A percentile compares a stretch with the other conserved stretches of the same genome.
Evolutionary conservation across 148 eudicot species (phyloP).

Genomic region (Persicaria maculosa): DNA sequence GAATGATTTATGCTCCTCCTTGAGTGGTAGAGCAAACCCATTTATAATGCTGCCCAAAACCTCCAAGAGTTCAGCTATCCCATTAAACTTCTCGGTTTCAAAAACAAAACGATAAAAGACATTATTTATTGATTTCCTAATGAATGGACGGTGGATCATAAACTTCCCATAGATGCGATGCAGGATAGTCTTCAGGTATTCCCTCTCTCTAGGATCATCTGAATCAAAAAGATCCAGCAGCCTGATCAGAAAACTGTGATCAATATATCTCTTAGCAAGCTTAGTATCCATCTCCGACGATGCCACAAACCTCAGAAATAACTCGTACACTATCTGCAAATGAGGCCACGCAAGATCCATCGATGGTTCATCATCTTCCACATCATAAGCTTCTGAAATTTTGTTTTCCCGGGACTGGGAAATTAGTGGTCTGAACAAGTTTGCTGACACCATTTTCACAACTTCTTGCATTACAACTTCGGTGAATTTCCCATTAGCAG

Average conservation of each 20-base stretch:
- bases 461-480: slow-evolving; percentile 53
- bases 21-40: slow-evolving; percentile 77
- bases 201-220: slow-evolving; percentile 81
- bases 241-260: slow-evolving; percentile 55
- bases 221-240: slow-evolving; percentile 67
- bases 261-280: slow-evolving; percentile 53
- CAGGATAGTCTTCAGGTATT: slow-evolving; percentile 58
- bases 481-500: slow-evolving; percentile 42
- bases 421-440: slow-evolving; percentile 46
- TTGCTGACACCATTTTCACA: slow-evolving; percentile 52
- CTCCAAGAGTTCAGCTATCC: slow-evolving; percentile 72
- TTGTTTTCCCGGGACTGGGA: slow-evolving; percentile 46
- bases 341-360: slow-evolving; percentile 80
- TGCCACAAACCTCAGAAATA: slow-evolving; percentile 52
- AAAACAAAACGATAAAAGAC: slow-evolving; percentile 55
- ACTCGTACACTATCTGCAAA: slow-evolving; percentile 57
- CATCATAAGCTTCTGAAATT: slow-evolving; percentile 40
- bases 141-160: slow-evolving; percentile 72
- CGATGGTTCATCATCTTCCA: slow-evolving; percentile 67
- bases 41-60: slow-evolving; percentile 71
- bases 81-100: slow-evolving; percentile 68
- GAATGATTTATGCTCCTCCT: slow-evolving; percentile 73
- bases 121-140: slow-evolving; percentile 61
- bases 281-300: slow-evolving; percentile 65
- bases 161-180: slow-evolving; percentile 36